These are phyloP conservation scores for Sporothrix pallida DNA, from an alignment of 2,329 filamentous ascomycete species.

Conservation along the genomic window DNA sequence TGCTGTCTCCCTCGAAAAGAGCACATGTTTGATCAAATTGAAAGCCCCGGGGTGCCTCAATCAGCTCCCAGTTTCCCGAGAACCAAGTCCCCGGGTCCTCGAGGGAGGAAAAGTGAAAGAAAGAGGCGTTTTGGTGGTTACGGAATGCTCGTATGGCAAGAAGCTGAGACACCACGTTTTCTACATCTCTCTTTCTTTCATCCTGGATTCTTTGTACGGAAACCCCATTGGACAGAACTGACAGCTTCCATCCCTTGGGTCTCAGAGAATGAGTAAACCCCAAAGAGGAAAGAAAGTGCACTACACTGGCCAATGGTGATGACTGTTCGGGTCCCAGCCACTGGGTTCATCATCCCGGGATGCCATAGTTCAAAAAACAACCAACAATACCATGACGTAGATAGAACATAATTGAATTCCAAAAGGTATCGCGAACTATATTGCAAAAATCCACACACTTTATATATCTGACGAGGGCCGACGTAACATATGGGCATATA, in stretches of 20 bases:
- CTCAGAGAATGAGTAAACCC: too few relatives aligned
- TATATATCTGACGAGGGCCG: not conserved
- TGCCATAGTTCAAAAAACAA: not conserved
- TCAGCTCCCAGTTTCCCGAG: not conserved
- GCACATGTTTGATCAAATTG: not conserved
- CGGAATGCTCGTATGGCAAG: not conserved
- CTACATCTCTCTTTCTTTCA: not conserved
- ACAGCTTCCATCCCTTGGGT: not conserved
- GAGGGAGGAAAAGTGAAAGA: not conserved
- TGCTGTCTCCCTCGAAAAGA: too few relatives aligned
- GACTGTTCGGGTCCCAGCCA: not conserved
- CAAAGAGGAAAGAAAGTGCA: not conserved
- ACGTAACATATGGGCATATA: not conserved
- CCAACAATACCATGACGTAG: not conserved
- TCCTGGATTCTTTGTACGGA: not conserved
- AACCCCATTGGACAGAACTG: not conserved
- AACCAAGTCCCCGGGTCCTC: slow-evolving; percentile 12
- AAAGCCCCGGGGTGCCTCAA: not conserved
- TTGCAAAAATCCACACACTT: not conserved
- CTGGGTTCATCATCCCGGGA: not conserved
- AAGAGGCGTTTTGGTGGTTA: not conserved
- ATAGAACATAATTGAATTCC: not conserved
- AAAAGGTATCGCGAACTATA: slow-evolving; percentile 23
- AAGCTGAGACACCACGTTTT: slow-evolving; percentile 15
- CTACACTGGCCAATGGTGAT: not conserved